Percentiles rank a stretch among this genome's conserved stretches.
Evolutionary conservation across 495 filamentous ascomycete species (phyloP).

Genomic region (Glutinoglossum americanum): DNA sequence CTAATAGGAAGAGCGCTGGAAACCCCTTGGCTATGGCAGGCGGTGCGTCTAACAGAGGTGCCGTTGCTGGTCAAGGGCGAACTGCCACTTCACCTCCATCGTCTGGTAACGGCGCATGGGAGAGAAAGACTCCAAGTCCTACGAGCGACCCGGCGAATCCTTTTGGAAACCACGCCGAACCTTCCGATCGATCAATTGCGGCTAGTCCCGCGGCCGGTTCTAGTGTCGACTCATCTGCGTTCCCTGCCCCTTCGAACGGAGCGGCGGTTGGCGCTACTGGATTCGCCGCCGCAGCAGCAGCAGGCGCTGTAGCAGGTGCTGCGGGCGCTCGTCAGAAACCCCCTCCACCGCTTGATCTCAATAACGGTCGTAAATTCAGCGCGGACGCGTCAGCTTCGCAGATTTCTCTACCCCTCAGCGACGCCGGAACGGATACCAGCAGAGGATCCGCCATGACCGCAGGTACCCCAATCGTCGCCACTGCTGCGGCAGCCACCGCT

Average conservation of each 20-base stretch:
- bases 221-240: slow-evolving; percentile 3
- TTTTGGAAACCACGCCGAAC: slow-evolving; percentile 27
- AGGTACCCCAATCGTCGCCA: neutral
- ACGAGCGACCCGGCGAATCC: slow-evolving; percentile 30
- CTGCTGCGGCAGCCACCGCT: slow-evolving; percentile 26
- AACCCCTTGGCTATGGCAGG: slow-evolving; percentile 13
- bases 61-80: too few relatives aligned
- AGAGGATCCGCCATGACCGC: neutral
- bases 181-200: neutral
- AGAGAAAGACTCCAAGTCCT: slow-evolving; percentile 14
- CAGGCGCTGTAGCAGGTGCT: neutral
- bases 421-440: neutral
- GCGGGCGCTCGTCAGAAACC: neutral
- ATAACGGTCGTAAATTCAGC: neutral
- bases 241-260: slow-evolving; percentile 24
- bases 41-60: neutral
- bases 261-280: slow-evolving; percentile 12
- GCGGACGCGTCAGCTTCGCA: neutral
- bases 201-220: neutral
- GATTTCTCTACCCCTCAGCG: neutral
- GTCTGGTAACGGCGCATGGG: neutral
- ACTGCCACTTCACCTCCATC: neutral
- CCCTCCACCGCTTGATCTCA: neutral
- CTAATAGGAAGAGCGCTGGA: slow-evolving; percentile 23
- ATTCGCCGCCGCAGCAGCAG: slow-evolving; percentile 16